Conservation (phyloP, 73 alveolate species). For the Tetrahymena thermophila region DNA sequence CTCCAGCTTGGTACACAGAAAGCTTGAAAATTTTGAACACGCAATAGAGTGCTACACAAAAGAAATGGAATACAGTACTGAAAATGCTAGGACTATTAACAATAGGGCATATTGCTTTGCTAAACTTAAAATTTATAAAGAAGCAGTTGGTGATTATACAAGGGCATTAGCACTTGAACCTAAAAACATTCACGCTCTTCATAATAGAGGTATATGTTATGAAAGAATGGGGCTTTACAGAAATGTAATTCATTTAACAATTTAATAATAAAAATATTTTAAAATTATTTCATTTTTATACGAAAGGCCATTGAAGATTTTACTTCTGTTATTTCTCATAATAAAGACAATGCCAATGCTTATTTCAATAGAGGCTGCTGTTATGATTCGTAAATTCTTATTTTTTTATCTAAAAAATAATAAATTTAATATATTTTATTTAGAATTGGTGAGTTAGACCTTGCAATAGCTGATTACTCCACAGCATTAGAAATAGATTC, state of each 20-base stretch:
- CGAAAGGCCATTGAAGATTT: conserved; percentile 88
- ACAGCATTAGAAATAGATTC: conserved; percentile 91
- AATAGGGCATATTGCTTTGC: conserved; percentile 96
- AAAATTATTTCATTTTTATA: not conserved
- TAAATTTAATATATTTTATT: not conserved
- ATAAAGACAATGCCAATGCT: conserved; percentile 94
- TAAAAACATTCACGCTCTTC: conserved; percentile 89
- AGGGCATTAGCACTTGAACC: conserved; percentile 67
- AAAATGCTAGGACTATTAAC: conserved; percentile 74
- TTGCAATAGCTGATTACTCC: conserved; percentile 88
- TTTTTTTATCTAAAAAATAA: not conserved
- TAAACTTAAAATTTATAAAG: conserved; percentile 73
- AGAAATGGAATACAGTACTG: conserved; percentile 61
- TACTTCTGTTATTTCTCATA: conserved; percentile 68
- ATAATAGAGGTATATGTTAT: conserved; percentile 90
- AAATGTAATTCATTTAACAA: conserved; percentile 26
- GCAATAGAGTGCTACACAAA: conserved; percentile 90
- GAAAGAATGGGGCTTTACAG: conserved; percentile 85
- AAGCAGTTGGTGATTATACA: conserved; percentile 89
- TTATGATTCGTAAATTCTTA: conserved; percentile 66
- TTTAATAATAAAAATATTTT: not conserved
- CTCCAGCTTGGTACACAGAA: conserved; percentile 72
- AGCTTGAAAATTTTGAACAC: conserved; percentile 83
- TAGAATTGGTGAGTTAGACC: conserved; percentile 81
- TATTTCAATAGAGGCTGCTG: conserved; percentile 98